These are phyloP conservation scores for Acanthamoeba sp. DNA, from an alignment of 208 protist species.

Conservation along the genomic window DNA sequence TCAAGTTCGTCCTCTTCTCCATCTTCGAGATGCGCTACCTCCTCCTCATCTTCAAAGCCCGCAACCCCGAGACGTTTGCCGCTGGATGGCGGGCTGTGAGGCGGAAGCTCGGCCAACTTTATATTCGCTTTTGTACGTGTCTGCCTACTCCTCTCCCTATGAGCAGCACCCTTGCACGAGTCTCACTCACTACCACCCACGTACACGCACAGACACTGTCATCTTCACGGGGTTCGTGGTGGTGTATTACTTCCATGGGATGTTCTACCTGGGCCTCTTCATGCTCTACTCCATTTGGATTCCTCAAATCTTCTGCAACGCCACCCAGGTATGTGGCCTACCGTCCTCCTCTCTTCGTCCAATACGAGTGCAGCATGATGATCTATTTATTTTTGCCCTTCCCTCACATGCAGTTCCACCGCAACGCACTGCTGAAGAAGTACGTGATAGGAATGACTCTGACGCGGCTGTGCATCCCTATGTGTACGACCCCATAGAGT, in stretches of 20 bases:
- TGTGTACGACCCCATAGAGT: constrained; percentile 81
- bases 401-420: background rate
- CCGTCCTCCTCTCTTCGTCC: background rate
- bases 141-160: background rate
- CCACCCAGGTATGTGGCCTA: constrained; percentile 23
- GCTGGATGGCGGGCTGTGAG: constrained; percentile 73
- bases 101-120: constrained; percentile 84
- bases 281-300: constrained; percentile 88
- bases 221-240: constrained; percentile 82
- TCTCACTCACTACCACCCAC: background rate
- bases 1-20: constrained; percentile 87
- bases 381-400: background rate
- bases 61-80: constrained; percentile 80
- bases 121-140: constrained; percentile 86
- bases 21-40: constrained; percentile 89
- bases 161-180: background rate
- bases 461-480: constrained; percentile 80
- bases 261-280: constrained; percentile 86
- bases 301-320: constrained; percentile 87
- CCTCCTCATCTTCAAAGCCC: constrained; percentile 86
- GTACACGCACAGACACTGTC: constrained; percentile 75
- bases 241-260: constrained; percentile 82
- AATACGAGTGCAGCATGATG: background rate
- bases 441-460: constrained; percentile 85
- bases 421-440: constrained; percentile 74